Conservation (phyloP, 805 yeast genomes). For the Lipomyces kockii region DNA sequence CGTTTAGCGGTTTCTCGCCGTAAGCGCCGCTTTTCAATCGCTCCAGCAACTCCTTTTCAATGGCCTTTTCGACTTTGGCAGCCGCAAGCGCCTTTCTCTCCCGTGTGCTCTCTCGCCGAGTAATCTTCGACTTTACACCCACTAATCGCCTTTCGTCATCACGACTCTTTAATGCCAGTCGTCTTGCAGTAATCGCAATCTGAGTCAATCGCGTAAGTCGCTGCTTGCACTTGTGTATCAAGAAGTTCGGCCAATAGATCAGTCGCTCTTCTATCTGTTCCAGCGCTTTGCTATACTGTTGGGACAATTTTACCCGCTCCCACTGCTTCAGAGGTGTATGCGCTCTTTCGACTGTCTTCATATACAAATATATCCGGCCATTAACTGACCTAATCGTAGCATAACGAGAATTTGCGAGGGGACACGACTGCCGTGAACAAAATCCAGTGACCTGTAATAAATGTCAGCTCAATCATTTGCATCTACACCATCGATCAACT, state of each 20-base stretch:
- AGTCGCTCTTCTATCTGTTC: slow-evolving; percentile 86
- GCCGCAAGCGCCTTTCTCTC: slow-evolving; percentile 97
- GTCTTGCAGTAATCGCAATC: slow-evolving; percentile 92
- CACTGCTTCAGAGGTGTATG: slow-evolving; percentile 92
- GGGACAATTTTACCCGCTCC: slow-evolving; percentile 91
- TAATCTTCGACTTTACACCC: slow-evolving; percentile 90
- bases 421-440: slow-evolving; percentile 92
- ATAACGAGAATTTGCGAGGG: slow-evolving; percentile 89
- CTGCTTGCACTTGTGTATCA: slow-evolving; percentile 93
- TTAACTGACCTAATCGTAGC: slow-evolving; percentile 84
- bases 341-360: slow-evolving; percentile 97
- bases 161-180: slow-evolving; percentile 70
- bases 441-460: slow-evolving; percentile 66
- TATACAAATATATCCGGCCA: slow-evolving; percentile 81
- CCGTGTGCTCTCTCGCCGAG: slow-evolving; percentile 89
- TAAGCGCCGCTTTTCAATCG: slow-evolving; percentile 97
- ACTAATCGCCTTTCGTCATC: slow-evolving; percentile 93
- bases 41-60: slow-evolving; percentile 92
- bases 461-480: not conserved
- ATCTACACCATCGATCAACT: not conserved
- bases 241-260: slow-evolving; percentile 89
- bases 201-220: slow-evolving; percentile 92
- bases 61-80: slow-evolving; percentile 94
- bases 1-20: slow-evolving; percentile 96
- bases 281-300: slow-evolving; percentile 86